Conservation (phyloP, 2,329 filamentous ascomycete genomes). For the Proliferodiscus dingleyae region DNA sequence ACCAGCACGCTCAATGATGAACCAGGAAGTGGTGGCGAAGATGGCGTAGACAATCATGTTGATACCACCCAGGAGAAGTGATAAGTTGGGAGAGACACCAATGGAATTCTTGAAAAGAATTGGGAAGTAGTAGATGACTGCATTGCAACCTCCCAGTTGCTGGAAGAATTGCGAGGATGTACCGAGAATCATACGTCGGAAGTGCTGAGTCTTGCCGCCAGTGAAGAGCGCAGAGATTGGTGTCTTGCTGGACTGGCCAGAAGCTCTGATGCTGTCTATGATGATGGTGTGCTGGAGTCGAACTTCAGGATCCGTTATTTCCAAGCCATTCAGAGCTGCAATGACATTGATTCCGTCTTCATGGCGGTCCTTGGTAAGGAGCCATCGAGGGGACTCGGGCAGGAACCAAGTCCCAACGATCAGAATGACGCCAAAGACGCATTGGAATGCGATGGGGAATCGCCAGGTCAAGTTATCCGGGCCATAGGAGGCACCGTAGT, state of each 20-base stretch:
- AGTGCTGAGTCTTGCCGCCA: slow-evolving; percentile 49
- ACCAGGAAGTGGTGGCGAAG: slow-evolving; percentile 49
- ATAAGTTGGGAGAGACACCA: slow-evolving; percentile 42
- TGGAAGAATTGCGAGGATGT: slow-evolving; percentile 48
- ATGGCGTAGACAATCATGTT: slow-evolving; percentile 53
- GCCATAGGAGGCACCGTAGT: slow-evolving; percentile 92
- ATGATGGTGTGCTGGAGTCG: slow-evolving; percentile 31
- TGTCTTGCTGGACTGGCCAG: slow-evolving; percentile 29
- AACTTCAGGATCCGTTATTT: slow-evolving; percentile 40
- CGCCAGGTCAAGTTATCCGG: slow-evolving; percentile 82
- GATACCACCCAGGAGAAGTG: slow-evolving; percentile 49
- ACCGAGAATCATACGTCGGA: slow-evolving; percentile 48
- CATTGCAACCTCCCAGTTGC: slow-evolving; percentile 43
- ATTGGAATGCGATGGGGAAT: slow-evolving; percentile 83
- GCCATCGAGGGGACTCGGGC: slow-evolving; percentile 94
- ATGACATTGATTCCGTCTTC: slow-evolving; percentile 97
- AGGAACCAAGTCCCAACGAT: slow-evolving; percentile 82
- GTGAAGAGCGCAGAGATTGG: slow-evolving; percentile 43
- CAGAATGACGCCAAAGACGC: slow-evolving; percentile 81
- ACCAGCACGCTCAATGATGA: slow-evolving; percentile 53
- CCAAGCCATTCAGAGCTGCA: slow-evolving; percentile 79
- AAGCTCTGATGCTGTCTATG: slow-evolving; percentile 35
- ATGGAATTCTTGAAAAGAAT: slow-evolving; percentile 47
- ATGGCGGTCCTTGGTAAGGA: slow-evolving; percentile 92
- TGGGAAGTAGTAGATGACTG: slow-evolving; percentile 44